Evolutionary conservation across 2,329 filamentous ascomycete species (phyloP), one percentile per base, ranked within the genome.

Genomic region (Pseudocercospora macadamiae): DNA sequence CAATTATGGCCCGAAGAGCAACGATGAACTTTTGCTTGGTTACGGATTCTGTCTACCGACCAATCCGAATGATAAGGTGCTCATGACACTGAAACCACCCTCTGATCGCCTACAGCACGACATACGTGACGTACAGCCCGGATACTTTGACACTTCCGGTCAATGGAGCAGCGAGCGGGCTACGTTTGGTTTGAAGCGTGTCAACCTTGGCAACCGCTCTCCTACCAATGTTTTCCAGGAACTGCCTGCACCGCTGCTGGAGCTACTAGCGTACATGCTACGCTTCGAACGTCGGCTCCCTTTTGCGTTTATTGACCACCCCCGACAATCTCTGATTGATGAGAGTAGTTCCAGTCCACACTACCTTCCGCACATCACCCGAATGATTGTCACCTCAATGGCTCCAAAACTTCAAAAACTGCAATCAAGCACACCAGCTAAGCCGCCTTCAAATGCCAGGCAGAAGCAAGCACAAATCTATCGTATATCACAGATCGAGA

Each of bases 1-100:
- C 66, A 83, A 83, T 64, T 83, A 83, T 55, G 81, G 77, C 0
- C 76, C 80, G 1, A 83, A 83, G 62, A 72, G 76, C 4, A 83
- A 83, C 51, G 80, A 81, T 61, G 80, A 83, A 64, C 69, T 83
- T 2, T 70, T 83, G 2, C 75, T 81, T 45, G 80, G 81, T 3
- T 83, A 83, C 57, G 81, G 81, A 3, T 83, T 83, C 68, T 79
- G 76, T 58, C 72, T 81, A 12, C 66, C 69, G 4, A 63, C 77
- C 39, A 83, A 82, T 36, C 77, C 77, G 0, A 73, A 77, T 37
- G 81, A 83, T 63, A 73, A 75, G 48, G 75, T 80, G 7, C 69
- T 77, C 7, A 65, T 81, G 42, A 75, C 76, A 18, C 70, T 80
- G 8, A 74, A 72, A 51, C 68, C 72, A 8, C 74, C 79, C 14